Base-by-base conservation (phyloP, 2,329 filamentous ascomycete species). In the Fusarium odoratissimum region DNA sequence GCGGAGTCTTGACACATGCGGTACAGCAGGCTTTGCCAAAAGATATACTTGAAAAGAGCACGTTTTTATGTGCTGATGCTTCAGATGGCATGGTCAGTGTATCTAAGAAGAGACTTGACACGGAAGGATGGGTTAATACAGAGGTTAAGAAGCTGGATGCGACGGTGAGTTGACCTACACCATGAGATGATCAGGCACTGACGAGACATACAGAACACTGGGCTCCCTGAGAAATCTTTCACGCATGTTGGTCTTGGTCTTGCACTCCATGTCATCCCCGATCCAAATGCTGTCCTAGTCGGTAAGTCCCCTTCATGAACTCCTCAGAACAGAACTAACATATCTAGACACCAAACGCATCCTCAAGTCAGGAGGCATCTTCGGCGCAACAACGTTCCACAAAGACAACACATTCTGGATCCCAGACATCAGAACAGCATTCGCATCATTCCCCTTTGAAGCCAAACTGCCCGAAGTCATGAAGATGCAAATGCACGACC, bases 61-160 rank as follows among this genome's bases (percentile, higher is more conserved):
- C 80, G 28, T 81, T 90, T 59, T 74, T 87, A n/a, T 87, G 84
- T 35, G 83, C 84, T 8, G 88, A 90, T 72, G 80, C 83, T 28
- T 84, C 86, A 0, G 78, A 80, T 3, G 77, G 74, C 6, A 80
- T 87, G 77, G 77, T 89, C 6, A 80, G 79, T 5, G 71, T 84
- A 30, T 78, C 85, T 10, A 79, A 81, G 68, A 78, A 74, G 59
- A 81, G 85, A 38, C 80, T 83, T 19, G 68, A 76, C 17, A 75
- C 71, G 0, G 83, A 87, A 55, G 80, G 78, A 2, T 90, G 87
- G 87, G 75, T 81, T 5, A 86, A 85, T 57, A 79, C 83, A 0
- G 82, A 85, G 69, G 81, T 82, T 0, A 81, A 80, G 42, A 75
- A 83, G 9, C 68, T 86, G 38, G 85, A 90, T 78, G 86, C 85